These are phyloP conservation scores for Garcia nutans DNA, from an alignment of 345 rosid genomes.

Conservation along the genomic window DNA sequence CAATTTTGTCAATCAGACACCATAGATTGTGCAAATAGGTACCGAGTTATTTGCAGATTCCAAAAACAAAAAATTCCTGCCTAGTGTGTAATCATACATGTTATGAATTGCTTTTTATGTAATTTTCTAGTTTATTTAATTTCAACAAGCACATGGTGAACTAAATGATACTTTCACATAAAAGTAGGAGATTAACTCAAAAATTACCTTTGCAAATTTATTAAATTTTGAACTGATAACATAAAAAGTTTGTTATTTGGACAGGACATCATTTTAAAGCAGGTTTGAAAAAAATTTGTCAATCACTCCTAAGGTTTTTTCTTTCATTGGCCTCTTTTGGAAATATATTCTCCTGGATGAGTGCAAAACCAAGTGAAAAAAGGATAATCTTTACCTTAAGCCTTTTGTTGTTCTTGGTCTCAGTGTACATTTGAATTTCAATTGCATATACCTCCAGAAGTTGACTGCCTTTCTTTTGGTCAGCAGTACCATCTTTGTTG, in stretches of 20 bases:
- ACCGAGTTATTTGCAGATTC: neutral
- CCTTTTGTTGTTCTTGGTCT: constrained; percentile 97
- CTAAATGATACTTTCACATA: neutral
- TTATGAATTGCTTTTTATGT: neutral
- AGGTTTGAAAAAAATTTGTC: neutral
- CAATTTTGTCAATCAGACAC: neutral
- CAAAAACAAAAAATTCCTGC: neutral
- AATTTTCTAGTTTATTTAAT: neutral
- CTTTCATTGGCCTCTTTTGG: neutral
- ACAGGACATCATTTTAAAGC: neutral
- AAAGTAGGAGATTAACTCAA: neutral
- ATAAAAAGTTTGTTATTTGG: neutral
- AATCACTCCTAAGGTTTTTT: neutral
- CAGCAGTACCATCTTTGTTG: constrained; percentile 95
- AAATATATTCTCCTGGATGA: neutral
- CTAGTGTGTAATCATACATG: neutral
- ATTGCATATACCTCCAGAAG: constrained; percentile 97
- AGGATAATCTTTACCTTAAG: constrained; percentile 59
- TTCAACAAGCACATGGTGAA: neutral
- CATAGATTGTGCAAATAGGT: neutral
- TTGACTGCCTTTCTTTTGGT: constrained; percentile 99
- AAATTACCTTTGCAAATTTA: neutral
- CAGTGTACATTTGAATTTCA: constrained; percentile 97
- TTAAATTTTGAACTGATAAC: neutral
- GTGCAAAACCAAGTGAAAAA: neutral